Evolutionary conservation across 139 green algal genomes (phyloP), one percentile per base, ranked within the genome.

Genomic region (Chlamydomonas sp.): DNA sequence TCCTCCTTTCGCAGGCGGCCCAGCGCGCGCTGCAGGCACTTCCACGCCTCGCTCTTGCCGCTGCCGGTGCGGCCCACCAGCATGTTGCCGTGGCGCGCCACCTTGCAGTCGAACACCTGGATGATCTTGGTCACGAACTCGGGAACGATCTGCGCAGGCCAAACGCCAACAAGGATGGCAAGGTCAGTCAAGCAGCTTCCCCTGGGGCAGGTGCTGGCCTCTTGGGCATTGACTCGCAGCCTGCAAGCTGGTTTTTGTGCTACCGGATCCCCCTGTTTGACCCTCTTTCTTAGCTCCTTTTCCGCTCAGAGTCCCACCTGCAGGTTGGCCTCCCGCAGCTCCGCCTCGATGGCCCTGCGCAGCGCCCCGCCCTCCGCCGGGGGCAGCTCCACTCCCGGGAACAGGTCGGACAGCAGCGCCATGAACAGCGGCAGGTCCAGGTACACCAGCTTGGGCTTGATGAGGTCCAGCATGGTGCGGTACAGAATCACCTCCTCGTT

Each of bases 91-190:
- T 98, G 96, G 9, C 96, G 91, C 16, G 96, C 95, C 8, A 97
- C 94, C 91, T 98, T 98, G 92, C 96, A 98, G 90, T 98, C 96
- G 89, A 96, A 98, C 64, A 98, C 95, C 93, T 98, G 94, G 58
- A 97, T 95, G 80, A 98, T 97, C 93, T 98, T 98, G 57, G 91
- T 92, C 14, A 98, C 87, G 82, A 95, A 98, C 64, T 96, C 94
- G 20, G 94, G 91, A 63, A 97, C 93, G 2, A 96, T 87, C 94
- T 98, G 94, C 66, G 93, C 58, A 5, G 6, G 90, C 4, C 9
- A 66, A 66, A 4, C 15, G 64, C 10, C 31, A 84, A 3, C 73
- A 80, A 31, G 68, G 68, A 63, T 2, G 74, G 61, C 49, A 77
- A n/a, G 16, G 4, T 20, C 20, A 15, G 49, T 8, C 10, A 8